Conservation (phyloP, 352 stramenopile species). For the Phytophthora gonapodyides region DNA sequence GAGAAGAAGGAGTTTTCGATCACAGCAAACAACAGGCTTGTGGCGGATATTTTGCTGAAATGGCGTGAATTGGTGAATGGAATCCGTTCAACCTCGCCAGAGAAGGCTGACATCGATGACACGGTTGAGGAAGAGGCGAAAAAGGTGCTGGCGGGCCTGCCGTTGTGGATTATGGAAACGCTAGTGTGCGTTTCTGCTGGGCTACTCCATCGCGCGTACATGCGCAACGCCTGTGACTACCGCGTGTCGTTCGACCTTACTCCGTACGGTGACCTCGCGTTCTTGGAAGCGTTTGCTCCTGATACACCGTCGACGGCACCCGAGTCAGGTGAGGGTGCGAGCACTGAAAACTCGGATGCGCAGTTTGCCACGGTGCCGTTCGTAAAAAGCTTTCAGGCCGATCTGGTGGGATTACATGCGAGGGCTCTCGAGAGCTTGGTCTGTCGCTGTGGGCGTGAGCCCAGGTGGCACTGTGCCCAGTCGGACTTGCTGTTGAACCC, state of each 20-base stretch:
- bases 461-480: constrained; percentile 75
- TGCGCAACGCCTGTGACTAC: constrained; percentile 78
- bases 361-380: constrained; percentile 52
- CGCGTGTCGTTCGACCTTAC: constrained; percentile 82
- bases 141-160: constrained; percentile 55
- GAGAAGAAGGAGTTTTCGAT: constrained; percentile 50
- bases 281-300: constrained; percentile 72
- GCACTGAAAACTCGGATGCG: constrained; percentile 17
- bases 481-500: constrained; percentile 76
- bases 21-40: constrained; percentile 45
- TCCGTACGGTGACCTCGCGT: constrained; percentile 79
- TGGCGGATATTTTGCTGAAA: constrained; percentile 51
- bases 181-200: constrained; percentile 70
- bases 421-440: constrained; percentile 57
- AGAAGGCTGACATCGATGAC: constrained; percentile 13
- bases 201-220: constrained; percentile 66
- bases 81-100: constrained; percentile 6
- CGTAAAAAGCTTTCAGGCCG: constrained; percentile 57
- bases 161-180: constrained; percentile 71
- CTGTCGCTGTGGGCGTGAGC: constrained; percentile 67
- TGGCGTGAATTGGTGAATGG: constrained; percentile 39
- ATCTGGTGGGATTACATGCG: constrained; percentile 64
- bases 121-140: constrained; percentile 26
- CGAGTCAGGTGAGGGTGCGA: constrained; percentile 20
- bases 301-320: constrained; percentile 34